Percentiles rank a stretch among this genome's conserved stretches.
phyloP scores from a whole-genome alignment of 192 early-diverging fungal species.

The Blastocladiella britannica region DNA sequence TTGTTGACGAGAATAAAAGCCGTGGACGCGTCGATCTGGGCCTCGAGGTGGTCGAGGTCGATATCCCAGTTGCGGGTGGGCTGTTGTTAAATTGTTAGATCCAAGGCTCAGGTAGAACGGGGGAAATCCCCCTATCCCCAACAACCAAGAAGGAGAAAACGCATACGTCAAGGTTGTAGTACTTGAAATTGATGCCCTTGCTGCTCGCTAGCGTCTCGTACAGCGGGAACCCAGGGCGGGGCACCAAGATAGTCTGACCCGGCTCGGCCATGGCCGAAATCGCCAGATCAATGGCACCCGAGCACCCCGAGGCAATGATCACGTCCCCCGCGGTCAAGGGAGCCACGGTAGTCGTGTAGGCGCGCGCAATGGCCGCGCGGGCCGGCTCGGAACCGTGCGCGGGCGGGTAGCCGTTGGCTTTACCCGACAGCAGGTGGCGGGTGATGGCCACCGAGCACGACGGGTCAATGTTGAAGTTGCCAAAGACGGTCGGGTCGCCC shows the following conservation, averaged over 20 bases:
- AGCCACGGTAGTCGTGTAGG: conserved; percentile 43
- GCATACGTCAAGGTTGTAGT: conserved; percentile 53
- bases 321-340: conserved; percentile 54
- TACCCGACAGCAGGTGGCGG: conserved; percentile 39
- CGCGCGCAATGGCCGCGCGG: conserved; percentile 52
- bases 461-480: conserved; percentile 66
- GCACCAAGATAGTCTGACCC: conserved; percentile 69
- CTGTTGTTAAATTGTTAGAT: conserved; percentile 10
- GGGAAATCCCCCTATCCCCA: conserved; percentile 3
- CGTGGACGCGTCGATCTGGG: conserved; percentile 61
- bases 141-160: neutral
- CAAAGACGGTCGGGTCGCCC: conserved; percentile 75
- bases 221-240: conserved; percentile 65
- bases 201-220: conserved; percentile 61
- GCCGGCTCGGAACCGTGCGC: conserved; percentile 34
- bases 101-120: neutral
- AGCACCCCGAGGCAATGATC: conserved; percentile 59
- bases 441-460: conserved; percentile 48
- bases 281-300: conserved; percentile 50
- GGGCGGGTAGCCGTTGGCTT: conserved; percentile 65
- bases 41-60: conserved; percentile 57
- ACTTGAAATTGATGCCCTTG: conserved; percentile 52
- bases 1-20: conserved; percentile 69
- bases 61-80: conserved; percentile 64
- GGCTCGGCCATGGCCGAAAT: conserved; percentile 49